Base-by-base conservation (phyloP, 331 rosid species). In the Stylosanthes scabra region DNA sequence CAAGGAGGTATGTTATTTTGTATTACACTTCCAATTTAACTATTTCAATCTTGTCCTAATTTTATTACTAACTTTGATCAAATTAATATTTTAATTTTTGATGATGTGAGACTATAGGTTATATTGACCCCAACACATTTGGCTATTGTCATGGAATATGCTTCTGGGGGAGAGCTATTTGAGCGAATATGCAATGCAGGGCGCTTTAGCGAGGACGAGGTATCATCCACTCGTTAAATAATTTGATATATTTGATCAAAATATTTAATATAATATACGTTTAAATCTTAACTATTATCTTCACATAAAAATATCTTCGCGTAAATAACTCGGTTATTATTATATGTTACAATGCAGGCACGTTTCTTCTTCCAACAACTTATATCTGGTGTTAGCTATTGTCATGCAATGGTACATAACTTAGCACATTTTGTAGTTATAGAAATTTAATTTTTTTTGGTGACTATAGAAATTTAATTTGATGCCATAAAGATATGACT, bases 161-260 rank as follows among this genome's bases (percentile, higher is more conserved):
- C 98, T 34, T 91, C 97, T 51, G 97, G 98, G 71, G 98, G 98
- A 73, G 97, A 93, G 81, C 85, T 93, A 69, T 93, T 93, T 60
- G 98, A 93, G 72, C 81, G 98, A 78, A 93, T 93, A 81, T 93
- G 98, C 92, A 93, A 91, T 73, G 98, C 98, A 6, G 98, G 98
- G 67, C 78, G 94, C 72, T 91, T 91, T 82, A 93, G 98, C 60
- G 97, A 93, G 83, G 98, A 93, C 51, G 98, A 93, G 96, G 96
- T 93, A n/a, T n/a, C n/a, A n/a, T n/a, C n/a, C n/a, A n/a, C n/a
- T n/a, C n/a, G n/a, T n/a, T n/a, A 20, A 1, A 20, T 20, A 20
- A 20, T 20, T 20, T 20, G 1, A 20, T 1, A 20, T 20, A 20
- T 20, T 20, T 20, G 1, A 20, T 1, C 1, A 20, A 20, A 20